A percentile compares a stretch with the other conserved stretches of the same genome.
Conservation (phyloP, 176 grass and related monocot species). For the Triticum monococcum region DNA sequence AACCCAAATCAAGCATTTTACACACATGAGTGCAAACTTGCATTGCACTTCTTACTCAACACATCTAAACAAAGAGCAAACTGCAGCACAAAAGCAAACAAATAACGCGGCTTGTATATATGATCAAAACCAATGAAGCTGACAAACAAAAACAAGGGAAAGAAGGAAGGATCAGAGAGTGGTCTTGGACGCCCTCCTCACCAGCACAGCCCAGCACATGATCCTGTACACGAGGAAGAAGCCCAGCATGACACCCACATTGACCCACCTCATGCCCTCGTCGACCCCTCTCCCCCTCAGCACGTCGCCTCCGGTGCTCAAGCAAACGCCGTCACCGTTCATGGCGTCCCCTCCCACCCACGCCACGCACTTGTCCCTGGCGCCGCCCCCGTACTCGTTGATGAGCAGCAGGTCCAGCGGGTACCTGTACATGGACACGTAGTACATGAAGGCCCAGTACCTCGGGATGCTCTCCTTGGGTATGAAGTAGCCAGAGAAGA, state of each 20-base stretch:
- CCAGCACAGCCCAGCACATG: conserved; percentile 74
- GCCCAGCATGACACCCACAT: conserved; percentile 69
- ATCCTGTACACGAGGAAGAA: conserved; percentile 83
- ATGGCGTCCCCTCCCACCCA: conserved; percentile 26
- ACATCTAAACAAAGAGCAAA: not conserved
- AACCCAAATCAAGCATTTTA: too few species aligned
- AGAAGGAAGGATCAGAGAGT: conserved; percentile 31
- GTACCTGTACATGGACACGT: conserved; percentile 87
- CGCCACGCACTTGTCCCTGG: conserved; percentile 45
- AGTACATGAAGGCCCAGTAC: conserved; percentile 96
- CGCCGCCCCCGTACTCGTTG: conserved; percentile 75
- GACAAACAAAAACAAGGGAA: not conserved
- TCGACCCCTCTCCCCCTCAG: conserved; percentile 61
- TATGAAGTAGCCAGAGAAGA: conserved; percentile 96
- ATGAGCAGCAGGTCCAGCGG: conserved; percentile 82
- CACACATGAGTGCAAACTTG: not conserved
- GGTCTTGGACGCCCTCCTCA: conserved; percentile 78
- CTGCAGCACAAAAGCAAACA: not conserved
- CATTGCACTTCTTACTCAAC: not conserved
- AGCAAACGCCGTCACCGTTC: conserved; percentile 18
- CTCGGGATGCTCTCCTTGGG: conserved; percentile 78
- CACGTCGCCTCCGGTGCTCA: conserved; percentile 59
- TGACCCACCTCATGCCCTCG: conserved; percentile 64
- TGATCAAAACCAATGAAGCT: not conserved
- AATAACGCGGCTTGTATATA: not conserved